A percentile compares a stretch with the other conserved stretches of the same genome.
Evolutionary conservation across 495 filamentous ascomycete species (phyloP).

Genomic region (Friedmanniomyces simplex): DNA sequence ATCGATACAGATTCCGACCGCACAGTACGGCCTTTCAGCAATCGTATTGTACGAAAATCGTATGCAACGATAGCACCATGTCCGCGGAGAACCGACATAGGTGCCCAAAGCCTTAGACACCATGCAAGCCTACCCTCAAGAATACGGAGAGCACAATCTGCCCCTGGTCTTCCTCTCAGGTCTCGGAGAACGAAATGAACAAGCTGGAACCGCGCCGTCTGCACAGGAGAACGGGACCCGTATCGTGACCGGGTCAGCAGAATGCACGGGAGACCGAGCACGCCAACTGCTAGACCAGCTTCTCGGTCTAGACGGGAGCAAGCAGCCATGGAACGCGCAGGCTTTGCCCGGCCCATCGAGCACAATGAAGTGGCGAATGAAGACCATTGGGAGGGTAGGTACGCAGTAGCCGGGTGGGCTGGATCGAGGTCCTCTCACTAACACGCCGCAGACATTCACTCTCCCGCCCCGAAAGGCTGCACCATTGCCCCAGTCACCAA

Average conservation of each 20-base stretch:
- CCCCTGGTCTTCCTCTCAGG: constrained; percentile 74
- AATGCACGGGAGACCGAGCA: constrained; percentile 47
- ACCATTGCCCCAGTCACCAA: constrained; percentile 37
- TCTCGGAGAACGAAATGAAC: constrained; percentile 35
- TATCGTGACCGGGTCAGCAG: constrained; percentile 2
- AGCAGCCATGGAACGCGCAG: constrained; percentile 47
- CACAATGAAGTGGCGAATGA: constrained; percentile 48
- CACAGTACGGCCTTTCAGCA: too few relatives aligned
- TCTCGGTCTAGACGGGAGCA: constrained; percentile 52
- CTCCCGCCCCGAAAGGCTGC: constrained; percentile 55
- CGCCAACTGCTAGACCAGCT: constrained; percentile 59
- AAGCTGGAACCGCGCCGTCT: constrained; percentile 29
- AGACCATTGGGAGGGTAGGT: constrained; percentile 68
- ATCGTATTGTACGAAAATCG: too few relatives aligned
- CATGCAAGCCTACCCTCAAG: constrained; percentile 82
- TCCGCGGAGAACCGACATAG: too few relatives aligned
- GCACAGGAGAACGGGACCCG: constrained; percentile 11
- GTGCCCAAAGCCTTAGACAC: too few relatives aligned
- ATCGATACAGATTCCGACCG: too few relatives aligned
- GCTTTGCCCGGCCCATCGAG: constrained; percentile 31
- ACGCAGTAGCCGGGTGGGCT: constrained; percentile 23
- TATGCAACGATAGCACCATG: too few relatives aligned
- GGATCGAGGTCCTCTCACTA: background rate
- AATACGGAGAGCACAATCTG: constrained; percentile 71
- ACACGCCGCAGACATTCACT: constrained; percentile 41